Evolutionary conservation across 2,329 filamentous ascomycete genomes (phyloP).

Genomic region (Meredithiella fracta): DNA sequence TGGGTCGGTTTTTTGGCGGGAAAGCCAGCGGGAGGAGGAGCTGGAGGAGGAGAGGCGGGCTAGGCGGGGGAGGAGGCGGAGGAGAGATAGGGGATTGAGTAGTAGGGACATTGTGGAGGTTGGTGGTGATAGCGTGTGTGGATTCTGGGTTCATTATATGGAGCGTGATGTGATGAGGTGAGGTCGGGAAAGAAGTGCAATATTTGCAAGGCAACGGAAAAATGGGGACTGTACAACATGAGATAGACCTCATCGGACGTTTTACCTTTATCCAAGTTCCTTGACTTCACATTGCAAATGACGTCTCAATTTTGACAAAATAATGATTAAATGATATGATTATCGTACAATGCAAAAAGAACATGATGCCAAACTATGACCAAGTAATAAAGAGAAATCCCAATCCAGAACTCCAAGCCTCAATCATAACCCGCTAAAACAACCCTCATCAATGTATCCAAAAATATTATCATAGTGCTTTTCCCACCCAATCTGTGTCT

Average conservation of each 20-base stretch:
- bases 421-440: not conserved
- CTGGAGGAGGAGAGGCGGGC: not conserved
- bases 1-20: slow-evolving; percentile 55
- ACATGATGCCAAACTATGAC: not conserved
- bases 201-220: not conserved
- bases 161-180: not conserved
- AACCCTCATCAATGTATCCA: not conserved
- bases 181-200: not conserved
- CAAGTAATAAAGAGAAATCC: not conserved
- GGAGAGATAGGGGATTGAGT: not conserved
- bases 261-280: not conserved
- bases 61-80: not conserved
- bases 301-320: not conserved
- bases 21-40: slow-evolving; percentile 50
- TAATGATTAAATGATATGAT: not conserved
- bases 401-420: not conserved
- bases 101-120: not conserved
- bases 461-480: not conserved
- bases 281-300: not conserved
- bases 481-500: not conserved
- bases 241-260: too few relatives aligned
- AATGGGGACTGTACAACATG: too few relatives aligned
- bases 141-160: too few relatives aligned
- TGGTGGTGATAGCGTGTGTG: not conserved
- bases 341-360: slow-evolving; percentile 3